Conservation (phyloP, 1,139 yeast species). For the Yamadazyma siamensis region DNA sequence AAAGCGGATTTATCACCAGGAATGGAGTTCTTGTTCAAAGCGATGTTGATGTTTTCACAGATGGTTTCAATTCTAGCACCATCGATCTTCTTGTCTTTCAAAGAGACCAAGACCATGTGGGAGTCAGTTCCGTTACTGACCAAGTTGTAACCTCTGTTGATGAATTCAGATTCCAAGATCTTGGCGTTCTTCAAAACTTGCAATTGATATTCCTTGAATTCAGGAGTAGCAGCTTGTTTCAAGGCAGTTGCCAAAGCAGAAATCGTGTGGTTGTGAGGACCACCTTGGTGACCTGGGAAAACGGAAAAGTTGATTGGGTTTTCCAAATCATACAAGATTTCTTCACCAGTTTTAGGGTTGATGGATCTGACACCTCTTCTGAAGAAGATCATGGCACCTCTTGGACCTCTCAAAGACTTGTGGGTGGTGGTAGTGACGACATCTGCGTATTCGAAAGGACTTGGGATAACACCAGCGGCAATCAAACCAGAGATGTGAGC, state of each 20-base stretch:
- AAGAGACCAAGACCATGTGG: conserved; percentile 88
- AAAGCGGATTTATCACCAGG: conserved; percentile 98
- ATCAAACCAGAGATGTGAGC: conserved; percentile 96
- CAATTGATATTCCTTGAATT: conserved; percentile 85
- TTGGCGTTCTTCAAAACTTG: conserved; percentile 89
- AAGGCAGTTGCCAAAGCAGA: conserved; percentile 96
- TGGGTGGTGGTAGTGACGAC: conserved; percentile 98
- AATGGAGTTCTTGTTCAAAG: conserved; percentile 93
- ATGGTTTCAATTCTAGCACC: conserved; percentile 98
- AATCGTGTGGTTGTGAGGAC: conserved; percentile 98
- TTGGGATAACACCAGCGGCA: conserved; percentile 94
- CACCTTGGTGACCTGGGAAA: conserved; percentile 99
- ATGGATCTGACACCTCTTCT: conserved; percentile 92
- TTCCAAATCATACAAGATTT: conserved; percentile 85
- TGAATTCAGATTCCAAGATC: conserved; percentile 73
- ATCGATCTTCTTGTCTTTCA: conserved; percentile 87
- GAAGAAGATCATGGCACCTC: conserved; percentile 99
- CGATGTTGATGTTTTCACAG: conserved; percentile 92
- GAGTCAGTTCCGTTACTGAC: conserved; percentile 96
- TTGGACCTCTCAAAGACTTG: conserved; percentile 97
- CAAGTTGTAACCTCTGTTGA: conserved; percentile 67
- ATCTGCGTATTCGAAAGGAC: conserved; percentile 95
- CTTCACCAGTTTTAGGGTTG: conserved; percentile 90
- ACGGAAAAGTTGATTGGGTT: conserved; percentile 95
- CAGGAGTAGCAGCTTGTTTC: conserved; percentile 90